Evolutionary conservation across 768 basidiomycete species (phyloP).

Genomic region (Tylopilus balloui): DNA sequence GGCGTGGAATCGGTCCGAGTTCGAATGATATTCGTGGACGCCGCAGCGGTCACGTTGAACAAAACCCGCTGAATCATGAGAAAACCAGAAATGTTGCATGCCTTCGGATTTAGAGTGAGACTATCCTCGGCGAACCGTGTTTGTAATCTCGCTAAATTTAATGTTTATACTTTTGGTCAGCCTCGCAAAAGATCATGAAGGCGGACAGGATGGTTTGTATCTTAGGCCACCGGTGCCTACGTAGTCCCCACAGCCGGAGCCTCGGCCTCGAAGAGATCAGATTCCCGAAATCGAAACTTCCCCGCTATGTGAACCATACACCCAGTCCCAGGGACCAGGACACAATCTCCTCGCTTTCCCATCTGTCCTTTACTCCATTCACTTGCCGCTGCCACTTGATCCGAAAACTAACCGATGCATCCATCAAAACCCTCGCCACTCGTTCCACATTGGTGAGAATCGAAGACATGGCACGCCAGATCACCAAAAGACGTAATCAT

Average conservation of each 20-base stretch:
- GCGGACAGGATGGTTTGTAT: too few species aligned
- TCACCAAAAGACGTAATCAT: constrained; percentile 15
- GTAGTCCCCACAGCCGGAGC: too few species aligned
- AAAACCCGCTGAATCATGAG: too few species aligned
- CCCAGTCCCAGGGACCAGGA: constrained; percentile 23
- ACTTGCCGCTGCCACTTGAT: constrained; percentile 25
- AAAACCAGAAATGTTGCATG: too few species aligned
- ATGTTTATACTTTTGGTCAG: too few species aligned
- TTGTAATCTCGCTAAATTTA: too few species aligned
- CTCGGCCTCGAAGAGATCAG: too few species aligned
- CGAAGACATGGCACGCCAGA: constrained; percentile 21
- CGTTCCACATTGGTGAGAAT: constrained; percentile 20
- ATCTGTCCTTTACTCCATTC: constrained; percentile 18
- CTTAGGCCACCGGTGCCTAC: too few species aligned
- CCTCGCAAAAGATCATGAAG: too few species aligned
- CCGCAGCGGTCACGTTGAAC: too few species aligned
- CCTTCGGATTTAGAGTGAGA: too few species aligned
- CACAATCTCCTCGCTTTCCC: constrained; percentile 28
- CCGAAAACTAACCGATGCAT: constrained; percentile 24
- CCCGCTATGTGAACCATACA: constrained; percentile 1
- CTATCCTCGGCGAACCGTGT: too few species aligned
- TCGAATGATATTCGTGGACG: not conserved
- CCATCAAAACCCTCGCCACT: constrained; percentile 23
- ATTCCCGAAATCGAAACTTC: not conserved
- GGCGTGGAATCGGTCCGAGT: not conserved